Base-by-base conservation (phyloP, 192 early-diverging fungal species). In the Backusella luteola region DNA sequence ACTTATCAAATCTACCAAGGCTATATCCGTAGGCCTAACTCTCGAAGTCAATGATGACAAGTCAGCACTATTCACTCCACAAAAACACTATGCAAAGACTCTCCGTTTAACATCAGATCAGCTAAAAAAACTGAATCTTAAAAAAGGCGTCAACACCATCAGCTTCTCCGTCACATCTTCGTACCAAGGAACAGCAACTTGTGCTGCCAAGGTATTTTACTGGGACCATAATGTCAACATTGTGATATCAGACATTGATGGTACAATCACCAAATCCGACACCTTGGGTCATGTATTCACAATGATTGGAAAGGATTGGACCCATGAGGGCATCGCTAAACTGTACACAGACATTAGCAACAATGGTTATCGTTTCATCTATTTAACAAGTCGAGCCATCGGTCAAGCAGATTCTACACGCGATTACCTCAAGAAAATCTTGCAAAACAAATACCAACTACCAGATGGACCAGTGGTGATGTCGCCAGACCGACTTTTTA, bases 231-330 rank as follows among this genome's bases (percentile, higher is more conserved):
- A 94, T 80, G 89, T 92, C 41, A 86, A 93, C 39, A 90, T 99
- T 21, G 97, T 99, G 4, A 98, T 99, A 77, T 97, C 96, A 0
- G 98, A 99, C 79, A 96, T 99, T 70, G 98, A 99, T 81, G 98
- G 98, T 5, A 99, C 98, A 4, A 99, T 99, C 76, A 99, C 98
- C 52, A 98, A 98, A 85, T 97, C 96, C 0, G 98, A 99, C 79
- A 95, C 92, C 3, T 84, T 99, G 59, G 98, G 98, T 6, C 98
- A 99, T 77, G 87, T 99, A 14, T 97, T 97, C 83, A 96, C 96
- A 42, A 97, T 97, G 93, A 93, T 98, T 29, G 98, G 98, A 52
- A 92, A 90, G 83, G 98, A 99, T 82, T 99, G 98, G 98, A 99
- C 97, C 1, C 98, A 99, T 83, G 88, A 87, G 14, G 98, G 98